Evolutionary conservation across 345 rosid species (phyloP), one percentile per base, ranked within the genome.

Genomic region (Pistacia atlantica): DNA sequence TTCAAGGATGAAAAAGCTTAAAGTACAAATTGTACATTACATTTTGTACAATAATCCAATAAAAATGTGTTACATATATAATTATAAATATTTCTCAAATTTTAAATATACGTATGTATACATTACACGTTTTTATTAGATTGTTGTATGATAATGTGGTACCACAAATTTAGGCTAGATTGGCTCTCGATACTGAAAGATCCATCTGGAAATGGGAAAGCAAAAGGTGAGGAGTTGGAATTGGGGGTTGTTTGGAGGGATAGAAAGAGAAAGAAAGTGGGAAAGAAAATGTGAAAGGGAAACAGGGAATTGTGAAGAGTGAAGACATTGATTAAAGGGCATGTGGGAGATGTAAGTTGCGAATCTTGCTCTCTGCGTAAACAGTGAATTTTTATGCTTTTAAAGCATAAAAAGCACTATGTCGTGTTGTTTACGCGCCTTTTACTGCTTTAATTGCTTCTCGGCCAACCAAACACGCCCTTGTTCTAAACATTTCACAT

Each of bases 301-400:
- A 69, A 52, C 17, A 16, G 68, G 64, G 57, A 60, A 65, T 4
- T 6, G 1, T 28, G 25, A 25, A 25, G 25, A 25, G 83, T 54
- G 79, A 72, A 48, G 2, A 4, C 75, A 67, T 78, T 78, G 33
- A 75, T 60, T 75, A 61, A 65, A 61, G 38, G 16, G 64, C 72
- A 48, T 55, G 75, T 57, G 80, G 31, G 0, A 5, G 42, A 37
- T 3, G 46, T 70, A 48, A 45, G 28, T 25, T 20, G 14, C 33
- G 66, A 58, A 16, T 48, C 75, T 60, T 4, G 11, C 64, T 51
- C 65, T 38, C 48, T 25, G 59, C 52, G 51, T 61, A 42, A 1
- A 46, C 11, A 35, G 18, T 35, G 25, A 33, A 8, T 45, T 9
- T 72, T 55, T 18, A 2, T 28, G 6, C 25, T 45, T 57, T 58